phyloP scores from a whole-genome alignment of 495 filamentous ascomycete species.

The Penicillium macrosclerotiorum region DNA sequence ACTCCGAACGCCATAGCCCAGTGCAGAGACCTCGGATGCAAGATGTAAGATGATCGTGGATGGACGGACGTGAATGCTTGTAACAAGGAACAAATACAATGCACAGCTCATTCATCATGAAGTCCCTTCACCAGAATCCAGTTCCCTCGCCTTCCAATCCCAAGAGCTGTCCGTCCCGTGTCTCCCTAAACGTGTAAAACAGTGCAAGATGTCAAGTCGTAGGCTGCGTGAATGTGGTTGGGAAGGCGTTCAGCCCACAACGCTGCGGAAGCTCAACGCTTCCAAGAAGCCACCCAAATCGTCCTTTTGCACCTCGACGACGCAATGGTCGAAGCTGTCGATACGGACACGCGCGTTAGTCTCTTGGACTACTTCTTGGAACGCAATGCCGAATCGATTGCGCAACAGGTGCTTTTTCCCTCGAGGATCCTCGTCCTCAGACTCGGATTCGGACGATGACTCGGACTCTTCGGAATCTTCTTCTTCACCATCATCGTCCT shows the following conservation, averaged over 20 bases:
- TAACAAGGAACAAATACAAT: conserved; percentile 13
- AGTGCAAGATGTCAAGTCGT: conserved; percentile 26
- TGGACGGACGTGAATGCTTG: conserved; percentile 18
- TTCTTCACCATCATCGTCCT: conserved; percentile 53
- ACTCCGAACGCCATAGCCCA: conserved; percentile 19
- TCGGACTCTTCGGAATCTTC: conserved; percentile 64
- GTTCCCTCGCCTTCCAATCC: conserved; percentile 13
- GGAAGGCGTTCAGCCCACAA: conserved; percentile 64
- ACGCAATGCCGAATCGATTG: conserved; percentile 91
- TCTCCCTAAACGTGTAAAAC: conserved; percentile 14
- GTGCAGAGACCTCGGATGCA: conserved; percentile 25
- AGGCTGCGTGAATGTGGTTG: conserved; percentile 24
- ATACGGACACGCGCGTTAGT: conserved; percentile 88
- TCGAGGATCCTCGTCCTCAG: conserved; percentile 58
- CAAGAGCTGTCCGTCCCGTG: conserved; percentile 14
- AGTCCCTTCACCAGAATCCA: conserved; percentile 11
- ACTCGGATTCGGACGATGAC: conserved; percentile 54
- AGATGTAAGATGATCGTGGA: conserved; percentile 18
- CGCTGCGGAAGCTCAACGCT: conserved; percentile 84
- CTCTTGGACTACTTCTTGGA: conserved; percentile 91
- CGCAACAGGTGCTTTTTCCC: conserved; percentile 63
- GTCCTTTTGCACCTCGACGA: conserved; percentile 95
- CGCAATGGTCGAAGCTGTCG: conserved; percentile 95
- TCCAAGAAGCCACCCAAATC: conserved; percentile 91
- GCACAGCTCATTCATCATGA: conserved; percentile 19